These are phyloP conservation scores for Oryza officinalis DNA, from an alignment of 176 grass and related monocot genomes.

Conservation along the genomic window DNA sequence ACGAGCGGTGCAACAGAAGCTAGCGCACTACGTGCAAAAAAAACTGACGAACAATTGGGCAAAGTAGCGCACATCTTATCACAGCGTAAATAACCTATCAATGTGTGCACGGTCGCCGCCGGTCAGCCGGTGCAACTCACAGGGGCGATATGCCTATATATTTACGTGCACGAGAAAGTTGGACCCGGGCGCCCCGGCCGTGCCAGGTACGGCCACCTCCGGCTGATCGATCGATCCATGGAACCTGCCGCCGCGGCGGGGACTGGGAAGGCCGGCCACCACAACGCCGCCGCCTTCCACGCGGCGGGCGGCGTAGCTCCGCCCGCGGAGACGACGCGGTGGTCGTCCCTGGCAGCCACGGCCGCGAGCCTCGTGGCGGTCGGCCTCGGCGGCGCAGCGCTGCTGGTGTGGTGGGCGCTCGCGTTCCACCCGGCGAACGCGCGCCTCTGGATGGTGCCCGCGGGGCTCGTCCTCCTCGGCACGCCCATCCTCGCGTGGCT, in stretches of 20 bases:
- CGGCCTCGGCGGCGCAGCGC: slow-evolving; percentile 59
- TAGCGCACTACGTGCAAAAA: not conserved
- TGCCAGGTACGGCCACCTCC: slow-evolving; percentile 11
- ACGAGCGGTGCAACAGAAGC: not conserved
- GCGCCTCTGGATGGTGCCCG: slow-evolving; percentile 98
- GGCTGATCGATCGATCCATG: slow-evolving; percentile 36
- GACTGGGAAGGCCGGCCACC: slow-evolving; percentile 7
- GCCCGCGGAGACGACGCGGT: not conserved
- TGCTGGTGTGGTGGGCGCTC: slow-evolving; percentile 85
- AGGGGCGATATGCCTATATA: slow-evolving; percentile 27
- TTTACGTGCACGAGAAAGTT: not conserved
- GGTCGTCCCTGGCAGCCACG: not conserved
- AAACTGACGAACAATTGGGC: not conserved
- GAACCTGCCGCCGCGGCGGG: slow-evolving; percentile 11
- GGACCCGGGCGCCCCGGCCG: not conserved
- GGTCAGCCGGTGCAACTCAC: slow-evolving; percentile 20
- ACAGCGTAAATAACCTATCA: not conserved
- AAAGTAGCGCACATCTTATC: not conserved
- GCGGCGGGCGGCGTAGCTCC: too few species aligned
- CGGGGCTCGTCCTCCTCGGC: slow-evolving; percentile 77
- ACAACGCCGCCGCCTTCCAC: not conserved
- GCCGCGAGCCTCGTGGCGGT: slow-evolving; percentile 43
- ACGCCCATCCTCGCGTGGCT: slow-evolving; percentile 78
- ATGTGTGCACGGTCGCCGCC: not conserved
- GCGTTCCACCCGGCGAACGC: slow-evolving; percentile 73